Conservation (phyloP, 2,329 filamentous ascomycete species). For the Neofusicoccum cordaticola region DNA sequence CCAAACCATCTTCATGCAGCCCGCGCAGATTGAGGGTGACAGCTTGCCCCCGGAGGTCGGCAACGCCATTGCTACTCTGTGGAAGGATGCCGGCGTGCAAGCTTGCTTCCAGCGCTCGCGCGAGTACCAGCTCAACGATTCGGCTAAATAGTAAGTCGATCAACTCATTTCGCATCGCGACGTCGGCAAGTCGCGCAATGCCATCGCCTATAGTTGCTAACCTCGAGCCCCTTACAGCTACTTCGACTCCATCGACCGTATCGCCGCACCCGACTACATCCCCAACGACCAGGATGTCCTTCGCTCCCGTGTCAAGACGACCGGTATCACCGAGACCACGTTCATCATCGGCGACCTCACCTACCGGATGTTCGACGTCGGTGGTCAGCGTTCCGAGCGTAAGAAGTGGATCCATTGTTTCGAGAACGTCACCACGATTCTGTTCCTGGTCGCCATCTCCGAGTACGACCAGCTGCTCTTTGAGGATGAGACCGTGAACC, state of each 20-base stretch:
- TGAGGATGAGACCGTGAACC: constrained; percentile 85
- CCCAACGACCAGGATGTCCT: constrained; percentile 94
- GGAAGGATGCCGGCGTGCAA: constrained; percentile 90
- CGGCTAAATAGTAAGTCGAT: constrained; percentile 80
- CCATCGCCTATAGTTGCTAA: background rate
- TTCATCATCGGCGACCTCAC: constrained; percentile 94
- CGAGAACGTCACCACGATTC: constrained; percentile 94
- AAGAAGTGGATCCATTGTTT: constrained; percentile 99
- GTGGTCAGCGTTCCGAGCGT: constrained; percentile 90
- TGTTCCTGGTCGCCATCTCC: constrained; percentile 94
- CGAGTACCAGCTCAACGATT: constrained; percentile 96
- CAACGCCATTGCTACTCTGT: constrained; percentile 85
- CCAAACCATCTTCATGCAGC: constrained; percentile 98
- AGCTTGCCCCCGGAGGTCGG: constrained; percentile 92
- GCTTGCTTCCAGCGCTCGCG: constrained; percentile 93
- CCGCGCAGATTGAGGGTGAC: constrained; percentile 92
- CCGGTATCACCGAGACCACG: constrained; percentile 93
- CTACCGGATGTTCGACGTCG: constrained; percentile 96
- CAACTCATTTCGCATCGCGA: background rate
- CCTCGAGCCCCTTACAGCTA: constrained; percentile 57
- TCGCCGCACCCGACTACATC: constrained; percentile 87
- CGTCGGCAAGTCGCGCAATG: background rate
- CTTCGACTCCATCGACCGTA: constrained; percentile 91
- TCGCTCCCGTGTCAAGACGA: constrained; percentile 94
- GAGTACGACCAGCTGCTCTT: constrained; percentile 96